Conservation (phyloP, 441 rosid species). For the Bocquillonia castaneifolia region DNA sequence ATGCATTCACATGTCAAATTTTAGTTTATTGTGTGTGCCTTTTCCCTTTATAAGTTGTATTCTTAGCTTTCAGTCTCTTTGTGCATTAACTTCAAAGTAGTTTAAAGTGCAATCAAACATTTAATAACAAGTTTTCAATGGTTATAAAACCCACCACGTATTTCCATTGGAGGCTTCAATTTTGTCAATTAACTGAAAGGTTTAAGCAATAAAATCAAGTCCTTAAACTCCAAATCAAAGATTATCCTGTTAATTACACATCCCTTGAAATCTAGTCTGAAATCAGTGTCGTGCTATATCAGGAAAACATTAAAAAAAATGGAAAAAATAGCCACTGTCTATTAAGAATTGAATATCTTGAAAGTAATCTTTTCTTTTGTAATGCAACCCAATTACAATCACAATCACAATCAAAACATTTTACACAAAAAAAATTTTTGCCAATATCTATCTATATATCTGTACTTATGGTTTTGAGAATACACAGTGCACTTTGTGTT, state of each 20-base stretch:
- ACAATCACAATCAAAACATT: constrained; percentile 11
- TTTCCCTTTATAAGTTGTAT: no score
- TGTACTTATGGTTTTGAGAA: constrained; percentile 3
- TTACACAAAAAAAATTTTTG: not conserved
- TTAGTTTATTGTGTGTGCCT: no score
- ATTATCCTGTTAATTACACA: not conserved
- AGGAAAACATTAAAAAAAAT: no score
- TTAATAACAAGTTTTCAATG: not conserved
- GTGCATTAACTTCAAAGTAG: not conserved
- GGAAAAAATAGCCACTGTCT: not conserved
- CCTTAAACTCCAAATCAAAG: not conserved
- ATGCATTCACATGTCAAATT: no score
- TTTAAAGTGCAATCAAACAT: not conserved
- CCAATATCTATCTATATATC: constrained; percentile 9
- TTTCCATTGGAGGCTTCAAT: not conserved
- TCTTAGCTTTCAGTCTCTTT: not conserved
- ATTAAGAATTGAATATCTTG: not conserved
- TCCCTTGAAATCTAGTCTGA: no score
- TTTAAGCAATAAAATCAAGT: not conserved
- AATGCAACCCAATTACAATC: not conserved
- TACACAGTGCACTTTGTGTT: not conserved
- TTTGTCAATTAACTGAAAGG: not conserved
- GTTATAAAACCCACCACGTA: not conserved
- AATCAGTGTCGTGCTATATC: not conserved
- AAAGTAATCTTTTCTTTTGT: constrained; percentile 2